Evolutionary conservation across 2,329 filamentous ascomycete species (phyloP), one percentile per base, ranked within the genome.

Genomic region (Cladophialophora yegresii): DNA sequence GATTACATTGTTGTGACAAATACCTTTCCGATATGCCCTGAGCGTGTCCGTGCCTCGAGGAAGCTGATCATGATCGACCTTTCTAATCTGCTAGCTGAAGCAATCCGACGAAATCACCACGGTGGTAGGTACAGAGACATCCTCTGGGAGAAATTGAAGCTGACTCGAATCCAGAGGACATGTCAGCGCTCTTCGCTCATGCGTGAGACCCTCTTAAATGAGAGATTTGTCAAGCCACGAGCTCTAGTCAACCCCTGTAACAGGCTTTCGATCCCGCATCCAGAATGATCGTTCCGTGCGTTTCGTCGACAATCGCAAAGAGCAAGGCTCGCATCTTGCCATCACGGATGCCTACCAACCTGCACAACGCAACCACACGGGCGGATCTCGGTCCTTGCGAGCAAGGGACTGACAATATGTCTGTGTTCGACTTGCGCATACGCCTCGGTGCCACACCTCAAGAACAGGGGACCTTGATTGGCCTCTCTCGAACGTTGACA

Each of bases 1-100:
- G 89, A 97, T 75, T 85, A 89, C 72, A 93, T 99, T 71, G 87
- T 99, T 61, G 93, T 98, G 72, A 99, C 95, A 36, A 98, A 99
- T 80, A 96, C 93, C 62, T 98, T 98, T 77, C 95, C 95, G 2
- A 96, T 99, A 69, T 85, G 88, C 23, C 87, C 89, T 63, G 87
- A 90, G 69, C 88, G 89, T 77, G 83, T 86, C 36, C 85, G 82
- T 70, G 85, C 84, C 64, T 88, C 87, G 58, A 88, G 84, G 79
- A 99, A 99, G 82, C 83, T 99, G 72, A 87, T 96, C 62, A 85
- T 97, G 36, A 85, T 99, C 64, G 93, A 97, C 73, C 84, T 99
- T 16, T 96, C 93, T 28, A 90, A 89, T 74, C 82, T 99, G 58
- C 82, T 99, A 47, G 87, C 92, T 4, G 95, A 99, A 78, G 92